Evolutionary conservation across 768 basidiomycete species (phyloP), one percentile per base, ranked within the genome.

Genomic region (Naematelia encephala): DNA sequence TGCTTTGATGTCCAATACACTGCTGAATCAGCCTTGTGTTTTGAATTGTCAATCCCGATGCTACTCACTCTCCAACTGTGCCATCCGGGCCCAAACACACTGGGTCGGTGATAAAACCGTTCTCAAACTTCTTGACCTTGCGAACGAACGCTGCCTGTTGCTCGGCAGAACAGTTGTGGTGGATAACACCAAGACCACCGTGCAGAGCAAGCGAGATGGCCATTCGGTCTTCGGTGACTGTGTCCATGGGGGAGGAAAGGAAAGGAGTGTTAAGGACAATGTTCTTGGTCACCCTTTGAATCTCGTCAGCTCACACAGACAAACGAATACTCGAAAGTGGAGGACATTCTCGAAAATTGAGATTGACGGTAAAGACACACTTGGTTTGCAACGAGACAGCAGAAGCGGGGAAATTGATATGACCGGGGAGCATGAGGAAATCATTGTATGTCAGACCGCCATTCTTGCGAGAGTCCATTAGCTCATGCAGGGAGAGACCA

Each of bases 231-330:
- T 97, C 96, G 0, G 96, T 98, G 68, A 98, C 96, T 46, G 96
- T 99, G 80, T 99, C 96, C 96, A 99, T 99, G 14, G 96, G 94
- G 52, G 90, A 93, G 77, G 91, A 94, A 81, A 97, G 82, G 80
- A 99, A 94, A 0, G 94, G 96, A 0, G 92, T 93, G 80, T 91
- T 97, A 69, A 99, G 82, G 22, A 73, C 69, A 68, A 97, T 89
- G 67, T 96, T 96, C 56, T 88, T 86, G 22, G 94, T 96, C 59
- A 99, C 86, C 55, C 82, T 78, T 56, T 39, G 34, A 16, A 39
- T 16, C 4, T 21, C 23, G 22, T 58, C 26, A 64, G 47, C 30
- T 43, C 5, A 2, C 13, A 3, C 28, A 5, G 11, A 21, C 54
- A 45, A 19, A 44, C 34, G 16, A 23, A 55, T 25, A n/a, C n/a